phyloP scores from a whole-genome alignment of 805 yeast species.

The Myxozyma mucilagina region DNA sequence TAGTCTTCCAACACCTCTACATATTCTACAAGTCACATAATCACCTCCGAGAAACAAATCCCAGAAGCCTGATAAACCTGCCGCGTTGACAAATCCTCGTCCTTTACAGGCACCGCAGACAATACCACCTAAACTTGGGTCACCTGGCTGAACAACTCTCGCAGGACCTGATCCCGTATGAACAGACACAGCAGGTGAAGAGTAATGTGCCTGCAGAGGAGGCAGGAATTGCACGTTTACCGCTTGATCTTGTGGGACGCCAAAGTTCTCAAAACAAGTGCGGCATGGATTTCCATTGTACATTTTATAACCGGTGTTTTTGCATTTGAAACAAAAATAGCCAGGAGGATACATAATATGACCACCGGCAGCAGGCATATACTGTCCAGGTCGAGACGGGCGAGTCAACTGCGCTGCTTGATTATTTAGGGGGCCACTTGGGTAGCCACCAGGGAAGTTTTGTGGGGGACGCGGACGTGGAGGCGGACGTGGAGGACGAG shows the following conservation, averaged over 20 bases:
- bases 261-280: conserved; percentile 67
- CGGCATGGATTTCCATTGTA: conserved; percentile 67
- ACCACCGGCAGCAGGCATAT: conserved; percentile 20
- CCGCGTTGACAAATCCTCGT: conserved; percentile 54
- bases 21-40: conserved; percentile 14
- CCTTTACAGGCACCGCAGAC: conserved; percentile 76
- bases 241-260: conserved; percentile 42
- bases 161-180: conserved; percentile 37
- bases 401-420: too few relatives aligned
- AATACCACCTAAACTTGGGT: conserved; percentile 71
- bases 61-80: conserved; percentile 35
- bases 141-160: conserved; percentile 67
- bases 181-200: background rate
- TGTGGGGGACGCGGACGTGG: background rate
- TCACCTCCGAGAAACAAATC: conserved; percentile 12
- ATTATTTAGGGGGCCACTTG: too few relatives aligned
- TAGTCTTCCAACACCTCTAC: conserved; percentile 27
- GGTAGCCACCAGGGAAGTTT: too few relatives aligned
- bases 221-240: conserved; percentile 32
- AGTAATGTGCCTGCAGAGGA: conserved; percentile 12
- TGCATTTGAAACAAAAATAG: conserved; percentile 65
- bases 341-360: conserved; percentile 62
- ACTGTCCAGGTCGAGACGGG: background rate
- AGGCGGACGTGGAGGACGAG: background rate
- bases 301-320: conserved; percentile 65